Base-by-base conservation (phyloP, 2,329 filamentous ascomycete genomes). In the Madurella mycetomatis region DNA sequence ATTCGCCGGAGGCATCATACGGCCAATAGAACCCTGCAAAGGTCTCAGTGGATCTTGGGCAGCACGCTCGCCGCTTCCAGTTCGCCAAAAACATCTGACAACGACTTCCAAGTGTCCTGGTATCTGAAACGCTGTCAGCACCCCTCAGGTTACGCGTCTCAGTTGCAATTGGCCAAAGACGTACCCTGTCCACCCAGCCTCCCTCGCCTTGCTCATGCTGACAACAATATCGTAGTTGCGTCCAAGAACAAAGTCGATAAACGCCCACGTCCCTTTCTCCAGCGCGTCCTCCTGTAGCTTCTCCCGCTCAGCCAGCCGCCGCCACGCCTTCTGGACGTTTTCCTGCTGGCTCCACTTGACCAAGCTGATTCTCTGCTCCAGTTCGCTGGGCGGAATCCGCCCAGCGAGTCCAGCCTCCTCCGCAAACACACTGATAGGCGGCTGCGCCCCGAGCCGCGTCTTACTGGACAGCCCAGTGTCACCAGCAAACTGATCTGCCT, bases 141-240 rank as follows among this genome's bases (percentile, higher is more conserved):
- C 17, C 37, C n/a, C 15, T 48, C 30, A 16, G 43, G 31, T 53
- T 49, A 41, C 47, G 16, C 17, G 18, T 18, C 13, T 18, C 18
- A 39, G 2, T 17, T 9, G 25, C 17, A n/a, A 52, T 47, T 34
- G 30, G 7, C 49, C 32, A 9, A 11, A n/a, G 15, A 60, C 60
- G 51, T 49, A 75, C 18, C 73, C 72, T 2, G 62, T 70, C 69
- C 72, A 77, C 0, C 72, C 73, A 47, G 65, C 62, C 57, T 70
- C 69, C 47, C 74, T 67, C n/a, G 73, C 73, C 63, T 76, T 77
- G 51, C 67, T 72, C 68, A 74, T 73, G 49, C 66, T 72, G 41
- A 71, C 60, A 1, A 75, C 69, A 5, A 72, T 45, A 59, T 71
- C 68, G 53, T 69, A 76, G 41, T 70, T 68, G 39, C 72, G 62